Conservation (phyloP, 768 basidiomycete species). For the Cantharellus anzutake region DNA sequence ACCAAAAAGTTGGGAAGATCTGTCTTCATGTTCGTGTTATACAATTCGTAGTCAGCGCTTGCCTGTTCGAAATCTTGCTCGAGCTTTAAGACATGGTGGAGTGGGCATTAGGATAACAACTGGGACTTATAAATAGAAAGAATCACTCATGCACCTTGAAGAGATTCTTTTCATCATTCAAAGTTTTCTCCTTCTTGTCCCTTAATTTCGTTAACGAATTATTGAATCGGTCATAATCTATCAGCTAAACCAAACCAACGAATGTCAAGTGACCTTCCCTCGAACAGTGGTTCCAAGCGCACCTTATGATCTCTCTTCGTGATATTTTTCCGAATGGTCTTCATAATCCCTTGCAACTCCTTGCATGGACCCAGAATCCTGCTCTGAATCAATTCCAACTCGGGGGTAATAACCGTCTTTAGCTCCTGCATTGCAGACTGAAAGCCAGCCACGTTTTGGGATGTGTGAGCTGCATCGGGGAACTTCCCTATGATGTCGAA, state of each 20-base stretch:
- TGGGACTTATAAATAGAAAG: not conserved
- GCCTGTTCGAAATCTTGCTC: slow-evolving; percentile 94
- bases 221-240: slow-evolving; percentile 92
- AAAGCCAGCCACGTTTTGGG: slow-evolving; percentile 58
- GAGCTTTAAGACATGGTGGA: slow-evolving; percentile 30
- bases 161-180: slow-evolving; percentile 90
- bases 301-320: slow-evolving; percentile 96
- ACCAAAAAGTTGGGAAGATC: slow-evolving; percentile 89
- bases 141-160: slow-evolving; percentile 49
- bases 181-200: slow-evolving; percentile 95
- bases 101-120: not conserved
- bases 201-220: slow-evolving; percentile 87
- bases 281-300: slow-evolving; percentile 8
- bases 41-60: slow-evolving; percentile 82
- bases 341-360: slow-evolving; percentile 74
- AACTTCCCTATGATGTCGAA: slow-evolving; percentile 62
- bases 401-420: slow-evolving; percentile 56
- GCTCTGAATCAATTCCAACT: slow-evolving; percentile 84
- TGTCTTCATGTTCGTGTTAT: slow-evolving; percentile 74
- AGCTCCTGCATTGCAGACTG: slow-evolving; percentile 67
- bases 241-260: slow-evolving; percentile 28
- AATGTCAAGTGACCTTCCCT: not conserved
- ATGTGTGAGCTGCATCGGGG: slow-evolving; percentile 57
- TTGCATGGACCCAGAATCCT: slow-evolving; percentile 72
- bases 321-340: slow-evolving; percentile 81